Percentiles rank a stretch among this genome's conserved stretches.
Conservation (phyloP, 352 stramenopile genomes). For the Globisporangium okanoganense region DNA sequence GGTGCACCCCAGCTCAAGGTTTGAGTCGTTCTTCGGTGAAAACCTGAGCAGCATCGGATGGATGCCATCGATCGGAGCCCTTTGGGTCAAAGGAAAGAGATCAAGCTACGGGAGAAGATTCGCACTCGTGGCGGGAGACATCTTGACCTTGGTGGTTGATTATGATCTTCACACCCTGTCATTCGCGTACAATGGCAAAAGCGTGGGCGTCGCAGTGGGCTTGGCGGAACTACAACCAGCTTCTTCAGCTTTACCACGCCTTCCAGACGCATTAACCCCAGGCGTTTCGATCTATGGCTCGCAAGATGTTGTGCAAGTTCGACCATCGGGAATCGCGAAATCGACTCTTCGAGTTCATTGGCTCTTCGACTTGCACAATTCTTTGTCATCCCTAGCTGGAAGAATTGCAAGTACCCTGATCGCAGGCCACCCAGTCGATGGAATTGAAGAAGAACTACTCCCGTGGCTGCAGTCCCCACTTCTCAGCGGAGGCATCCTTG, state of each 20-base stretch:
- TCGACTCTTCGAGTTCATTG: constrained; percentile 82
- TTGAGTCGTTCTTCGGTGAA: constrained; percentile 47
- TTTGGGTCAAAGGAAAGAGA: constrained; percentile 68
- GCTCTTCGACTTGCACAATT: constrained; percentile 80
- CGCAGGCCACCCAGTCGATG: constrained; percentile 67
- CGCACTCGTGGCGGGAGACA: constrained; percentile 51
- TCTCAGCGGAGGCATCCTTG: constrained; percentile 62
- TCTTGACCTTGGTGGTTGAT: constrained; percentile 68
- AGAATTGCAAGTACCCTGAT: constrained; percentile 71
- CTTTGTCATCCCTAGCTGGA: constrained; percentile 63
- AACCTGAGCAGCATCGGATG: constrained; percentile 58
- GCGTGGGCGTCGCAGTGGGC: constrained; percentile 55
- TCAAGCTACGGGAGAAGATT: constrained; percentile 47
- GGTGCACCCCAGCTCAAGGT: constrained; percentile 2
- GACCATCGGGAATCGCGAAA: constrained; percentile 63
- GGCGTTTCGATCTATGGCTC: constrained; percentile 69
- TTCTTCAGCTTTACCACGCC: constrained; percentile 21
- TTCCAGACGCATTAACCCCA: constrained; percentile 38
- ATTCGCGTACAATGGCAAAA: constrained; percentile 69
- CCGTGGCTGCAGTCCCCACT: constrained; percentile 83
- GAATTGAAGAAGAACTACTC: constrained; percentile 75
- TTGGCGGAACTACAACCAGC: constrained; percentile 30
- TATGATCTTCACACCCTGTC: constrained; percentile 70
- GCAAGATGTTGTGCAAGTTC: constrained; percentile 71
- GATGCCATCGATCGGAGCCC: constrained; percentile 77